These are phyloP conservation scores for Hypoxylon sp. DNA, from an alignment of 2,329 filamentous ascomycete species.

Conservation along the genomic window DNA sequence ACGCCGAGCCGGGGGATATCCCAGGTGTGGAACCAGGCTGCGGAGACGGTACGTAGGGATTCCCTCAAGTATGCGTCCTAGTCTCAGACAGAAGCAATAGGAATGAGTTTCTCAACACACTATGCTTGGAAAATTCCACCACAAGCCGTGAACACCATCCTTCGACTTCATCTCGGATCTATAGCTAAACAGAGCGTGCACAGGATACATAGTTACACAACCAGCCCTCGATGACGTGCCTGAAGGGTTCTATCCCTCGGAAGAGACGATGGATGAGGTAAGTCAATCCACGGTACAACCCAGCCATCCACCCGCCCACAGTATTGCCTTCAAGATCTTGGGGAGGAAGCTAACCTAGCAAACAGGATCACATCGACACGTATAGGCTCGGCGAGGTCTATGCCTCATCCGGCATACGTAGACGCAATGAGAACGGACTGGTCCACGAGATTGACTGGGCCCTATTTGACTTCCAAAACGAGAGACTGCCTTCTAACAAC, in stretches of 20 bases:
- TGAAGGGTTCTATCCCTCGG: slow-evolving; percentile 84
- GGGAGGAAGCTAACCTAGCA: slow-evolving; percentile 62
- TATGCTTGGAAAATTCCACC: not conserved
- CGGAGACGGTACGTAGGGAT: slow-evolving; percentile 68
- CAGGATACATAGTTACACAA: slow-evolving; percentile 84
- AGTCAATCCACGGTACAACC: slow-evolving; percentile 9
- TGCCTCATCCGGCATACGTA: slow-evolving; percentile 89
- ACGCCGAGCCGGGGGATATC: slow-evolving; percentile 79
- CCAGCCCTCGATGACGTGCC: slow-evolving; percentile 91
- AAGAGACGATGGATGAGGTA: slow-evolving; percentile 75
- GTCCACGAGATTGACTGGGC: slow-evolving; percentile 97
- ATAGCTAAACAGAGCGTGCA: slow-evolving; percentile 28
- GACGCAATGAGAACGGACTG: slow-evolving; percentile 78
- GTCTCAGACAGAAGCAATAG: slow-evolving; percentile 13
- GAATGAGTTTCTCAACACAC: slow-evolving; percentile 5
- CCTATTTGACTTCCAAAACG: slow-evolving; percentile 82
- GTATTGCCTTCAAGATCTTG: not conserved
- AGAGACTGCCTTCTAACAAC: slow-evolving; percentile 80
- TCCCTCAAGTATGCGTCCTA: slow-evolving; percentile 24
- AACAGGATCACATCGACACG: slow-evolving; percentile 81
- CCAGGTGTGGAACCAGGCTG: slow-evolving; percentile 82
- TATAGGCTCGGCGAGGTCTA: slow-evolving; percentile 87
- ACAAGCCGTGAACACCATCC: not conserved
- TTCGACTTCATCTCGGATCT: not conserved
- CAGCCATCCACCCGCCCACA: no score